Evolutionary conservation across 129 eudicot species (phyloP).

Genomic region (Tagetes erecta): DNA sequence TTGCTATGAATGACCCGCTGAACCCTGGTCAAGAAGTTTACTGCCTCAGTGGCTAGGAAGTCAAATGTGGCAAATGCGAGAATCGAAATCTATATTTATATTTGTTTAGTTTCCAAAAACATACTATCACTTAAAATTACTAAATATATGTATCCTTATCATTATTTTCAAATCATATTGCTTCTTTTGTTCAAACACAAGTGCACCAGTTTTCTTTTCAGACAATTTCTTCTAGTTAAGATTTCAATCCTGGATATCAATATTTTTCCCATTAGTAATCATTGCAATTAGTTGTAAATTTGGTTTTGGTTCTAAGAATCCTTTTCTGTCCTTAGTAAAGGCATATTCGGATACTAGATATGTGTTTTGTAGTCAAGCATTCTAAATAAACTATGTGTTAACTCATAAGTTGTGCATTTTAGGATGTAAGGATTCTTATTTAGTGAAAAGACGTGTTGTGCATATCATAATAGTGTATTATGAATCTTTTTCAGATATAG

Average conservation of each 20-base stretch:
- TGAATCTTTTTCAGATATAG: slow-evolving; percentile 2
- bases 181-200: background rate
- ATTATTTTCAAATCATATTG: background rate
- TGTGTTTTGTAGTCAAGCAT: background rate
- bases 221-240: background rate
- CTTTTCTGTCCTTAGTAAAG: background rate
- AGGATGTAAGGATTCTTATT: background rate
- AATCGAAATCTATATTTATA: background rate
- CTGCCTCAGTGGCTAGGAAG: too few species aligned
- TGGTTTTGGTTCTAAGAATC: slow-evolving; percentile 2
- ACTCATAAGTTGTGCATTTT: slow-evolving; percentile 2
- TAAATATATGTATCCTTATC: background rate
- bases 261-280: background rate
- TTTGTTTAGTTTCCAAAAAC: slow-evolving; percentile 4
- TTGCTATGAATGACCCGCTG: too few species aligned
- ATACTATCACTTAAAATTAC: background rate
- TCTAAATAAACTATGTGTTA: background rate
- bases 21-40: too few species aligned
- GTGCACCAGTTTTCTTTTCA: background rate
- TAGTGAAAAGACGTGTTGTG: background rate
- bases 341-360: background rate
- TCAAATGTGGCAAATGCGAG: background rate
- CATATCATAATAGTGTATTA: background rate
- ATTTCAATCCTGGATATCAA: slow-evolving; percentile 8
- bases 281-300: background rate